Conservation (phyloP, 129 eudicot species). For the Centella asiatica region DNA sequence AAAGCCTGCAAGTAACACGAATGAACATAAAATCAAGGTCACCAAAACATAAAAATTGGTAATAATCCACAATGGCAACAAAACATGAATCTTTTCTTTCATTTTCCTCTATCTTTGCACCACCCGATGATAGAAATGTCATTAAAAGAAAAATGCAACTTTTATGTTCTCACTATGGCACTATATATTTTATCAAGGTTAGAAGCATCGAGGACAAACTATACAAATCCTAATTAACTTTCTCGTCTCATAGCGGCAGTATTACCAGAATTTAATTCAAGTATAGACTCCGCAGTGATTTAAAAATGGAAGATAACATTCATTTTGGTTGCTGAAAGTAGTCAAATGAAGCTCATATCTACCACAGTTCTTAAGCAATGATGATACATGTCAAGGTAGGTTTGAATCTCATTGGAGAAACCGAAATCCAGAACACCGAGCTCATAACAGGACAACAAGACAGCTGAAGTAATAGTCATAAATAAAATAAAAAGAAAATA, state of each 20-base stretch:
- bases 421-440: neutral
- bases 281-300: neutral
- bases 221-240: neutral
- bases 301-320: neutral
- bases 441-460: neutral
- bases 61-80: no score
- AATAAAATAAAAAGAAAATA: neutral
- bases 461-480: neutral
- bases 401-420: neutral
- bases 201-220: no score
- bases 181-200: no score
- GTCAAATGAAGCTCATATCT: neutral
- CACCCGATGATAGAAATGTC: no score
- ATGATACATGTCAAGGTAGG: neutral
- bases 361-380: neutral
- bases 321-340: neutral
- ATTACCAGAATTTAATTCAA: neutral
- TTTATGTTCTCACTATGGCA: no score
- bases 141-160: no score
- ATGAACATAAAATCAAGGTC: neutral
- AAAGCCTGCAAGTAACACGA: constrained; percentile 40
- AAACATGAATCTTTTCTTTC: neutral
- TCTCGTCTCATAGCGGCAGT: neutral
- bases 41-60: neutral
- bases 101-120: no score